Conservation (phyloP, 352 stramenopile species). For the Phytophthora vignae region DNA sequence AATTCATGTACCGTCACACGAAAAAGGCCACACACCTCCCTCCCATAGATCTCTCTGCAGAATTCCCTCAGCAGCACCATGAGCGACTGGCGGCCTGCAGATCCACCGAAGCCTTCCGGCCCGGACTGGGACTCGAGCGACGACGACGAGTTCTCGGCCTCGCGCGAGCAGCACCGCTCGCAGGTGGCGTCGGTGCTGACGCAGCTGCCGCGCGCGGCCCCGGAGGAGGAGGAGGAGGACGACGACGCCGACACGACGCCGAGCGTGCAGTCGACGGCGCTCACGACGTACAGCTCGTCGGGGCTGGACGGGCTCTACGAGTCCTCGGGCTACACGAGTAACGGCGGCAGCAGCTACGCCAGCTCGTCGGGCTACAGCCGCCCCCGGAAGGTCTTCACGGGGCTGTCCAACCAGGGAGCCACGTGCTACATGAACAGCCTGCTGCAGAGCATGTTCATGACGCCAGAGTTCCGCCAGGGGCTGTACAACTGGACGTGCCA, state of each 20-base stretch:
- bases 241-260: conserved; percentile 21
- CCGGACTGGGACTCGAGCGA: conserved; percentile 29
- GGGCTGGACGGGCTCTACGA: conserved; percentile 68
- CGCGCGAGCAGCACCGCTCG: conserved; percentile 36
- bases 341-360: conserved; percentile 39
- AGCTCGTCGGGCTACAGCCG: conserved; percentile 28
- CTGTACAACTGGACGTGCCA: conserved; percentile 73
- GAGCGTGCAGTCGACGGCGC: conserved; percentile 50
- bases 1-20: too few relatives aligned
- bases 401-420: conserved; percentile 90
- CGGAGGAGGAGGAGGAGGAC: conserved; percentile 14
- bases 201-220: conserved; percentile 34
- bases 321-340: conserved; percentile 46
- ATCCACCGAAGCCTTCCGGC: neutral
- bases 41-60: conserved; percentile 20
- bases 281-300: conserved; percentile 55
- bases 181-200: conserved; percentile 46
- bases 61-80: conserved; percentile 14
- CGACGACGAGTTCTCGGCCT: conserved; percentile 29
- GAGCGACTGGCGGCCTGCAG: conserved; percentile 24
- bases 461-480: conserved; percentile 85
- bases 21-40: too few relatives aligned
- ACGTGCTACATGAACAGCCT: conserved; percentile 96
- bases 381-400: conserved; percentile 64
- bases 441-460: conserved; percentile 94